Evolutionary conservation across 257 asterid genomes (phyloP), one percentile per base, ranked within the genome.

Genomic region (Craterostigma plantagineum): DNA sequence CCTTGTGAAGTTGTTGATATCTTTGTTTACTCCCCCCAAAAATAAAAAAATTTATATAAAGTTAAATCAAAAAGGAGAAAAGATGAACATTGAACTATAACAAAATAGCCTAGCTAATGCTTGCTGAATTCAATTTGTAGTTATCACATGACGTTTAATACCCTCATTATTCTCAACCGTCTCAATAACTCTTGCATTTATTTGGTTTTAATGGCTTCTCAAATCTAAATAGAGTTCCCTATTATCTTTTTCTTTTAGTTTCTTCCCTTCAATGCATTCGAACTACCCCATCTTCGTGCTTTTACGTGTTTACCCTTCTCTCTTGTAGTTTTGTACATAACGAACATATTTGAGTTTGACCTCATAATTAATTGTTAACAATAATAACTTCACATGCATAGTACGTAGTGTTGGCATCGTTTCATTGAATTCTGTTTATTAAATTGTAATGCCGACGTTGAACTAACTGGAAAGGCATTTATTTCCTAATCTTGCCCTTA

Each of bases 101-200:
- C 42, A 41, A 30, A 57, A 27, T 41, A 50, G 67, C 38, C 45
- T 38, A 44, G 57, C 61, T 46, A 36, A 9, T 36, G 40, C 11
- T 8, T 12, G 48, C 50, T 36, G 71, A 76, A 70, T 70, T 78
- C n/a, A 72, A 70, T 78, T 75, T 64, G 75, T 75, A 63, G 66
- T 68, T 73, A 83, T 73, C 80, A 69, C 59, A 59, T 66, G 91
- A 79, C 74, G 86, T 23, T 23, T 60, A 71, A 58, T 76, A 62
- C 63, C 51, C 59, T 69, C 79, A 77, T 73, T 63, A 67, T 79
- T 79, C 76, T 68, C 95, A 83, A 79, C 95, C 17, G 91, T 67
- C 81, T 63, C 92, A 73, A 73, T 79, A 68, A 92, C 76, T 50
- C 16, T 68, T 60, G 86, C 92, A 79, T 83, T 83, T 76, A 82